Evolutionary conservation across 129 eudicot species (phyloP), one percentile per base, ranked within the genome.

Genomic region (Heracleum sosnowskyi): DNA sequence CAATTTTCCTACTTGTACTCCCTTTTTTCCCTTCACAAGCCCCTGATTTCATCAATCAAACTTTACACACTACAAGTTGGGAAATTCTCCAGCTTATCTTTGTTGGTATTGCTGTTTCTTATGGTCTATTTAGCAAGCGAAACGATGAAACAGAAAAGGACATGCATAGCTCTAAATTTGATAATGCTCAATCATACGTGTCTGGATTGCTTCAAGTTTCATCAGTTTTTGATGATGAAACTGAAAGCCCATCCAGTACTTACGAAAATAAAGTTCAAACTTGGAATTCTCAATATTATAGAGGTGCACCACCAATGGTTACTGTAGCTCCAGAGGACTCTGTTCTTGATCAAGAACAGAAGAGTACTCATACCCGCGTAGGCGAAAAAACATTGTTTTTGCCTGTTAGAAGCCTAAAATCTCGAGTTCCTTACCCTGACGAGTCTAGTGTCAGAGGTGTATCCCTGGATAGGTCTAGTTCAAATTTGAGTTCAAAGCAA

Each of bases 81-180:
- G 99, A 95, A 85, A 87, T 95, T 78, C 85, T 95, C 53, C 97
- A 95, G 87, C 89, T 95, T 41, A 72, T 95, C 18, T 90, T 91
- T 42, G 99, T 92, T 1, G 99, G 99, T 17, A 95, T 95, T 39
- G 97, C 99, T 11, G 97, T 95, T 64, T 95, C 99, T 57, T 95
- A 95, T 55, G 99, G 99, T 2, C 81, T 95, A 2, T 95, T 95
- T 80, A 95, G 99, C 87, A 87, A 83, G 76, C 86, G 83, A 64
- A 89, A 80, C 39, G 90, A 88, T 40, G 92, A 85, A 42, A 51
- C 78, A 22, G 83, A 76, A 3, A 80, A 85, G 31, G 93, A 91
- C 3, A 35, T 66, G 16, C 18, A 84, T 44, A 63, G 53, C 36
- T 72, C 87, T 10, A 90, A 78, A 55, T 36, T 82, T 45, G 90